Conservation (phyloP, 2,329 filamentous ascomycete species). For the Tolypocladium nubicola region DNA sequence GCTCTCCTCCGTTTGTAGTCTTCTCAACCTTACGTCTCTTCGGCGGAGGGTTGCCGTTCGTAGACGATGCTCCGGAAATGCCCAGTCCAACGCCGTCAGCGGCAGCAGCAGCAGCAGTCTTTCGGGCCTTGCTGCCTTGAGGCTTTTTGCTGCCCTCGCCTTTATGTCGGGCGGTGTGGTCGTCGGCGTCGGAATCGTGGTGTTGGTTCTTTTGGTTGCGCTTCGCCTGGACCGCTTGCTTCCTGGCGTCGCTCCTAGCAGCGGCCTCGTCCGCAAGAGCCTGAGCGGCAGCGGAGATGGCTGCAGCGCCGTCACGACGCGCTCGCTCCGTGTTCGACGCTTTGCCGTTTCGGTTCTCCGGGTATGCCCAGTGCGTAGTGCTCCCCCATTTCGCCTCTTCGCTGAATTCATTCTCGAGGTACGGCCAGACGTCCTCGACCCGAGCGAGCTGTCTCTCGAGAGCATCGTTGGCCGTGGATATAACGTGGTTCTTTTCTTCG, state of each 20-base stretch:
- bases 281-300: constrained; percentile 66
- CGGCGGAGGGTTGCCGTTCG: constrained; percentile 44
- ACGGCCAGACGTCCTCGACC: constrained; percentile 77
- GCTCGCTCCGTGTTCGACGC: constrained; percentile 61
- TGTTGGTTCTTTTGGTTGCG: constrained; percentile 61
- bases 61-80: constrained; percentile 44
- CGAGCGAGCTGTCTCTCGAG: constrained; percentile 75
- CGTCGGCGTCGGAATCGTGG: constrained; percentile 72
- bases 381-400: constrained; percentile 92
- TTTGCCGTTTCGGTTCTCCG: constrained; percentile 62
- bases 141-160: constrained; percentile 48
- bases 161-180: constrained; percentile 43
- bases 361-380: constrained; percentile 89
- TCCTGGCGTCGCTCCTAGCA: constrained; percentile 71
- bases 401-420: constrained; percentile 81
- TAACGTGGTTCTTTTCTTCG: constrained; percentile 96
- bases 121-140: constrained; percentile 52
- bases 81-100: constrained; percentile 52
- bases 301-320: constrained; percentile 66
- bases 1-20: constrained; percentile 33
- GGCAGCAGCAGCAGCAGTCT: constrained; percentile 28
- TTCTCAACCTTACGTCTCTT: constrained; percentile 82
- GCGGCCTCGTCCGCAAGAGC: constrained; percentile 75
- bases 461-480: constrained; percentile 84
- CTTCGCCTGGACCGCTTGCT: constrained; percentile 70